Evolutionary conservation across 2,329 filamentous ascomycete genomes (phyloP), one percentile per base, ranked within the genome.

Genomic region (Alternaria ethzedia): DNA sequence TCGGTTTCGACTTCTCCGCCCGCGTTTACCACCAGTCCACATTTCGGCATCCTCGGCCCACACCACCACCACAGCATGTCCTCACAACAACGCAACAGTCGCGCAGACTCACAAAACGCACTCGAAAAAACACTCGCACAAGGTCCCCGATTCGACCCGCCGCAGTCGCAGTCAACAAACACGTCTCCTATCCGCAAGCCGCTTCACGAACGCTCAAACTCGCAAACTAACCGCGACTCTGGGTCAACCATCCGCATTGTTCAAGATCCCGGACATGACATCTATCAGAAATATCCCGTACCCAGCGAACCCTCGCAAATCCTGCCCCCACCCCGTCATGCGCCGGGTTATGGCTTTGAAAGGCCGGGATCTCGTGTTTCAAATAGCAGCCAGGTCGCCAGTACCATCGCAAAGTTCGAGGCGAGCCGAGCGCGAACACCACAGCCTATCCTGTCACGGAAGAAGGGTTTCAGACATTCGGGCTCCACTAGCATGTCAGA

Each of bases 231-330:
- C 69, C 75, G 76, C 44, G 70, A 71, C 59, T 68, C 76, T n/a
- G 73, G 75, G 47, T 77, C 80, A 21, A 81, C 79, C 32, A 82
- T 81, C 49, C 79, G 80, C 69, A 75, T 82, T 62, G 79, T 82
- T 43, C 72, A 79, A 30, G 78, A 81, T 57, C 69, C 77, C 52
- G 75, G 70, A 17, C 65, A 75, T 41, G 68, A 78, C 36, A 69
- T 76, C 64, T 81, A 81, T 71, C 73, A 75, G 52, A 82, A 81
- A 71, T 76, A 73, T 57, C 79, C 79, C 57, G 77, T 80, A 63
- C 79, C 80, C 49, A 78, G 73, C 61, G 73, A 79, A 65, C 73
- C 79, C 52, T 79, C 79, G 57, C 80, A 81, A 52, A 73, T 81
- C 61, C 71, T 82, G 60, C 72, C 76, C 52, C 76, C 79, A 69